These are phyloP conservation scores for Stentor roeselii DNA, from an alignment of 73 alveolate species.

Conservation along the genomic window DNA sequence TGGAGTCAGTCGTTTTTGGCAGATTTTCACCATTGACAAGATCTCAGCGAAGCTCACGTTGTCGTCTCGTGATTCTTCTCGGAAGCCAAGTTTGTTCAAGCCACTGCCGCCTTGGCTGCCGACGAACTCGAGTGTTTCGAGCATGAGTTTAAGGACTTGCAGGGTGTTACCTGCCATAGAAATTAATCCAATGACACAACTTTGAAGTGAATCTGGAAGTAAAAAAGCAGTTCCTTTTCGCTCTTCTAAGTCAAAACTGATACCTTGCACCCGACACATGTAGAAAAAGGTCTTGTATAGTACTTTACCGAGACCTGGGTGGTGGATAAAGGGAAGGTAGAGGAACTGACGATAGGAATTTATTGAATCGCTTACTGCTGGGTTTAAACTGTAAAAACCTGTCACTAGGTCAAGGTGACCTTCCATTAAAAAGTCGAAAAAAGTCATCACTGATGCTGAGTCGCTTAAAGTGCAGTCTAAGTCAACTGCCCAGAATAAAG, in stretches of 20 bases:
- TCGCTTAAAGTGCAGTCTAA: slow-evolving; percentile 67
- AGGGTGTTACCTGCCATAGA: slow-evolving; percentile 60
- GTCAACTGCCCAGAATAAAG: slow-evolving; percentile 81
- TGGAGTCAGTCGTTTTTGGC: slow-evolving; percentile 16
- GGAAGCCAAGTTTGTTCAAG: not conserved
- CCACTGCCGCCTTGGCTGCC: slow-evolving; percentile 47
- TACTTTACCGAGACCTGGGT: slow-evolving; percentile 74
- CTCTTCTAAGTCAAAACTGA: slow-evolving; percentile 80
- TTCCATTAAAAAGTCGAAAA: slow-evolving; percentile 83
- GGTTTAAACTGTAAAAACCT: slow-evolving; percentile 58
- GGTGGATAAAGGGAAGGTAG: slow-evolving; percentile 71
- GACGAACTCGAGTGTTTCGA: slow-evolving; percentile 53
- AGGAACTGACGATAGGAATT: slow-evolving; percentile 42
- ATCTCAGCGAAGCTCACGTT: not conserved
- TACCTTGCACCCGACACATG: slow-evolving; percentile 85
- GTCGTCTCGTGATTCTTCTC: slow-evolving; percentile 21
- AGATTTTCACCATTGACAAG: slow-evolving; percentile 14
- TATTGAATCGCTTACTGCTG: slow-evolving; percentile 12
- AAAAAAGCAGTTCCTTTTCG: slow-evolving; percentile 73
- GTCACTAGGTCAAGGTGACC: slow-evolving; percentile 73
- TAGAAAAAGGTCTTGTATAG: slow-evolving; percentile 82
- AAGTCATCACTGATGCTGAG: slow-evolving; percentile 61
- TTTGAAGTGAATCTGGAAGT: slow-evolving; percentile 72
- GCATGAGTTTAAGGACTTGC: slow-evolving; percentile 42
- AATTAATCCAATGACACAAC: slow-evolving; percentile 76